A percentile compares a stretch with the other conserved stretches of the same genome.
These are phyloP conservation scores for Arxiozyma telluris DNA, from an alignment of 1,139 yeast genomes.

Conservation along the genomic window DNA sequence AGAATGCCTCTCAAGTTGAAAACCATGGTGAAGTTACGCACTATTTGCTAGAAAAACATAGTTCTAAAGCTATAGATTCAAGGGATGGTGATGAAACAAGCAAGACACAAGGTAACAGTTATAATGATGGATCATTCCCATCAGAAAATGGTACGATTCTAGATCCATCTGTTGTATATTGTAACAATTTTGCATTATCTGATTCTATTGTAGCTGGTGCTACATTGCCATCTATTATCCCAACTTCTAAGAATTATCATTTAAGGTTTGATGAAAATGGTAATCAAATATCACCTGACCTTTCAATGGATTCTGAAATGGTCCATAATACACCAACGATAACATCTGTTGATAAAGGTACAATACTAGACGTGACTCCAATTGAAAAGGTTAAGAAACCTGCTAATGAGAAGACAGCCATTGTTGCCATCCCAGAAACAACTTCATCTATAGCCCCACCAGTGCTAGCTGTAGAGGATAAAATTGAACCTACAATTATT, in stretches of 20 bases:
- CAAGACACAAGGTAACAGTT: background rate
- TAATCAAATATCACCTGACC: background rate
- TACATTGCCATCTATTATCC: constrained; percentile 29
- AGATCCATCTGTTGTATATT: constrained; percentile 3
- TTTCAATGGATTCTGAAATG: background rate
- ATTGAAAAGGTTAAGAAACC: background rate
- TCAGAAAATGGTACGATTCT: background rate
- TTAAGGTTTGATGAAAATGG: constrained; percentile 12
- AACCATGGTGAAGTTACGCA: background rate
- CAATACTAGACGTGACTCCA: background rate
- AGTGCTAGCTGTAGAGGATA: background rate
- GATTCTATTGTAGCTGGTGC: constrained; percentile 29
- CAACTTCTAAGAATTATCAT: constrained; percentile 29
- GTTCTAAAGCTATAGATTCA: background rate
- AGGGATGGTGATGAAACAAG: background rate
- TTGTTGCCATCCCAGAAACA: background rate
- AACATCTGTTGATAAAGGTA: background rate
- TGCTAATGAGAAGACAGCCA: background rate
- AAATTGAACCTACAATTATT: background rate
- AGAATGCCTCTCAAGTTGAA: background rate
- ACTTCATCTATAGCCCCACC: background rate
- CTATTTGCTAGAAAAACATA: background rate
- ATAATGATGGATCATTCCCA: background rate
- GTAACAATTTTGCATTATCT: constrained; percentile 8
- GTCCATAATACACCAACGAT: background rate